These are phyloP conservation scores for Jimgerdemannia lactiflua DNA, from an alignment of 192 early-diverging fungal species.

Conservation along the genomic window DNA sequence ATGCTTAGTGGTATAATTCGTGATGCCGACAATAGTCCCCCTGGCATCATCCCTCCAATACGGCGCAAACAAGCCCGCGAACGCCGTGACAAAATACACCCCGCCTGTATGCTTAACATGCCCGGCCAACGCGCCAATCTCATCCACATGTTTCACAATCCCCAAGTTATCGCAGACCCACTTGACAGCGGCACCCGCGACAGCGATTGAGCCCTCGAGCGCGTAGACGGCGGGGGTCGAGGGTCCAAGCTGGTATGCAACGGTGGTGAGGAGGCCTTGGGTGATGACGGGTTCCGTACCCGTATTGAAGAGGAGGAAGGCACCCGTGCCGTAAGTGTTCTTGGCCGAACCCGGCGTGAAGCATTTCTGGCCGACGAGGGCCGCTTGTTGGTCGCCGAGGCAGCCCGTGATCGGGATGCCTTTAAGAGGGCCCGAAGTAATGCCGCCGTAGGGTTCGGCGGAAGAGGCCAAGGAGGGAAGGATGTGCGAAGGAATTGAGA, in stretches of 20 bases:
- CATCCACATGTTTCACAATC: slow-evolving; percentile 67
- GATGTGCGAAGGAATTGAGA: slow-evolving; percentile 50
- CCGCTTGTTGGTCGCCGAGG: slow-evolving; percentile 95
- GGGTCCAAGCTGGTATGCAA: slow-evolving; percentile 83
- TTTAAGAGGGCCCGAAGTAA: slow-evolving; percentile 56
- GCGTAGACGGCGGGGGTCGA: slow-evolving; percentile 68
- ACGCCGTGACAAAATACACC: slow-evolving; percentile 95
- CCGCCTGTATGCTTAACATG: slow-evolving; percentile 74
- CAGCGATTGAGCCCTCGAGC: slow-evolving; percentile 91
- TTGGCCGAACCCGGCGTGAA: slow-evolving; percentile 84
- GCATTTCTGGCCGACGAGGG: slow-evolving; percentile 92
- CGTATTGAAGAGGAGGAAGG: slow-evolving; percentile 95
- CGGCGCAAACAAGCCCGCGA: slow-evolving; percentile 92
- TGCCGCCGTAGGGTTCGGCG: slow-evolving; percentile 74
- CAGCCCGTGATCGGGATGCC: slow-evolving; percentile 83
- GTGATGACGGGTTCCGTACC: slow-evolving; percentile 68
- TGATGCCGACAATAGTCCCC: slow-evolving; percentile 84
- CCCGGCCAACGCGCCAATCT: slow-evolving; percentile 74
- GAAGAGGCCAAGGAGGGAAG: slow-evolving; percentile 87
- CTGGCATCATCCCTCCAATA: slow-evolving; percentile 95
- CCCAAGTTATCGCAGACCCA: slow-evolving; percentile 89
- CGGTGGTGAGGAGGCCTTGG: slow-evolving; percentile 87
- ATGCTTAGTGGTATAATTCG: slow-evolving; percentile 82
- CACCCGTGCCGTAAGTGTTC: slow-evolving; percentile 98
- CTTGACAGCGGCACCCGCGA: slow-evolving; percentile 89